Base-by-base conservation (phyloP, 306 rosid species). In the Pachyrhizus erosus region DNA sequence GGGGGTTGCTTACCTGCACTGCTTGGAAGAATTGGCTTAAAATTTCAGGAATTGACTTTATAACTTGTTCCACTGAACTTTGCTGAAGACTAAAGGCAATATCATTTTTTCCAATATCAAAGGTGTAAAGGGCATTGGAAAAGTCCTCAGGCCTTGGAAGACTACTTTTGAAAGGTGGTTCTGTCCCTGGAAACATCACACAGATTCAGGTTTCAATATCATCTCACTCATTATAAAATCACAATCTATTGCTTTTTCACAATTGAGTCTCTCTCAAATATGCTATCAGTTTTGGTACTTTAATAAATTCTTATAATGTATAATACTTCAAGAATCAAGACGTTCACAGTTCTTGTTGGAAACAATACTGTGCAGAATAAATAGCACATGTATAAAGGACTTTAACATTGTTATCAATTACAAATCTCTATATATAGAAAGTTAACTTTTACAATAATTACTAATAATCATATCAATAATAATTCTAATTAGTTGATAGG, bases 101-200 rank as follows among this genome's bases (percentile, higher is more conserved):
- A 80, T 94, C 98, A 55, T 94, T 94, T 82, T 94, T 97, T 83
- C 97, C 98, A 8, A 94, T 89, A 84, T 94, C 98, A 61, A 92
- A 66, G 49, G 88, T 91, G 80, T 94, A 94, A 21, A 94, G 78
- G n/a, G 97, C 97, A 71, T 62, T 87, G 43, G 92, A 85, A 62
- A 91, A 94, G 21, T 90, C 97, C 66, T 84, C 77, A 3, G 91
- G 88, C 87, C 91, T 90, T 21, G 98, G 91, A 49, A 92, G 90
- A 69, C 62, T 76, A 76, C 80, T 87, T 81, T 81, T 87, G 7
- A 87, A 78, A 39, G 80, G 86, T 66, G 70, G 55, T 21, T 57
- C 76, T 48, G 83, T 81, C 82, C 85, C 93, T 90, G 79, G 79
- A 71, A 72, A 80, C 64, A 69, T 74, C 7, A 64, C 21, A 51